Evolutionary conservation across 768 basidiomycete species (phyloP).

Genomic region (Sistotremastrum suecicum): DNA sequence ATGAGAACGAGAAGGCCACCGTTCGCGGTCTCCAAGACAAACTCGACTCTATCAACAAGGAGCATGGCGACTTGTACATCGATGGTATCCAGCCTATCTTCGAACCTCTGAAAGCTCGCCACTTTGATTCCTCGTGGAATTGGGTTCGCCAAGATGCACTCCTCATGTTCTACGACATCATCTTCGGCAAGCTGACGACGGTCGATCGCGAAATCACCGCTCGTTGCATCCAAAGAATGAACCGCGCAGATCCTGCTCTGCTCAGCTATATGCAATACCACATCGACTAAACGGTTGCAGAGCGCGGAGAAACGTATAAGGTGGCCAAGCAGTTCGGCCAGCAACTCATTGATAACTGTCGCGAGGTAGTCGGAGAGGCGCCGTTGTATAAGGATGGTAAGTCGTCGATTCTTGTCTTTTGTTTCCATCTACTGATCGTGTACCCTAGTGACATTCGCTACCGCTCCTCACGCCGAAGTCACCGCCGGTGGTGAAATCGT

Average conservation of each 20-base stretch:
- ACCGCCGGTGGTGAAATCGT: constrained; percentile 89
- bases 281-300: constrained; percentile 70
- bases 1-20: constrained; percentile 75
- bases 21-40: constrained; percentile 60
- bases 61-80: constrained; percentile 89
- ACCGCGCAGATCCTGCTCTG: constrained; percentile 88
- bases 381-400: constrained; percentile 92
- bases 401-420: constrained; percentile 14
- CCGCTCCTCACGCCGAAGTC: constrained; percentile 90
- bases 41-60: constrained; percentile 76
- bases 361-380: constrained; percentile 67
- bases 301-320: constrained; percentile 79
- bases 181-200: constrained; percentile 85
- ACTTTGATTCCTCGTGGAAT: constrained; percentile 99
- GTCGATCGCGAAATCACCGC: constrained; percentile 95
- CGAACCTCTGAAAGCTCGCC: constrained; percentile 90
- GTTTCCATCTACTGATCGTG: constrained; percentile 6
- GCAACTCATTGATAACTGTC: constrained; percentile 86
- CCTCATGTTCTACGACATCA: constrained; percentile 96
- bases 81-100: constrained; percentile 93
- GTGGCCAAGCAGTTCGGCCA: constrained; percentile 97
- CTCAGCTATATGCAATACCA: constrained; percentile 92
- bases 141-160: constrained; percentile 97
- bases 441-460: constrained; percentile 95
- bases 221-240: constrained; percentile 93